phyloP scores from a whole-genome alignment of 225 moss, liverwort and hornwort genomes.

The Asterella californica region DNA sequence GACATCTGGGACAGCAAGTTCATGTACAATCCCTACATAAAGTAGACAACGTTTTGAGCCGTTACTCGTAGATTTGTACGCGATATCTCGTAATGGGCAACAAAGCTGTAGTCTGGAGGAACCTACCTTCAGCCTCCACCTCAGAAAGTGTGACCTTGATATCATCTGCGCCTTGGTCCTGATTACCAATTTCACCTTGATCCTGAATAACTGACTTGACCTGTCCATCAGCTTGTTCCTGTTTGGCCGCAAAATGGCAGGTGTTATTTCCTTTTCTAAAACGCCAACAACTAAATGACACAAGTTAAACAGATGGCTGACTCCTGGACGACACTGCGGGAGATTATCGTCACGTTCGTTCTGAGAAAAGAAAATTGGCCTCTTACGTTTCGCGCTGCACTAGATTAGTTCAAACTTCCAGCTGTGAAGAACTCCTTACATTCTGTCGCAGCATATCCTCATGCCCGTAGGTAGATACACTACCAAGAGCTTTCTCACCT shows the following conservation, averaged over 20 bases:
- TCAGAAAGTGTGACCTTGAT: constrained; percentile 33
- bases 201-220: constrained; percentile 27
- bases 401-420: background rate
- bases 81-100: background rate
- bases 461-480: background rate
- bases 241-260: background rate
- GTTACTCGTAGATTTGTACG: background rate
- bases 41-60: background rate
- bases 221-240: constrained; percentile 26
- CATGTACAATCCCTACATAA: background rate
- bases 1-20: background rate
- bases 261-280: too few relatives aligned
- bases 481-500: constrained; percentile 11
- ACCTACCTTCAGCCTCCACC: constrained; percentile 29
- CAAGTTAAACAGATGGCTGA: background rate
- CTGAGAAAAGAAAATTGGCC: background rate
- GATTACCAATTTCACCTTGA: constrained; percentile 24
- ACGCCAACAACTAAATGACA: background rate
- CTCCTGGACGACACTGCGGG: background rate
- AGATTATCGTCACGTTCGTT: background rate
- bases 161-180: constrained; percentile 23
- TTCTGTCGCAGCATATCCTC: background rate
- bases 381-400: background rate
- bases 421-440: background rate
- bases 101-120: background rate